Percentiles rank a stretch among this genome's conserved stretches.
phyloP scores from a whole-genome alignment of 176 grass and related monocot species.

The Tillandsia leiboldiana region DNA sequence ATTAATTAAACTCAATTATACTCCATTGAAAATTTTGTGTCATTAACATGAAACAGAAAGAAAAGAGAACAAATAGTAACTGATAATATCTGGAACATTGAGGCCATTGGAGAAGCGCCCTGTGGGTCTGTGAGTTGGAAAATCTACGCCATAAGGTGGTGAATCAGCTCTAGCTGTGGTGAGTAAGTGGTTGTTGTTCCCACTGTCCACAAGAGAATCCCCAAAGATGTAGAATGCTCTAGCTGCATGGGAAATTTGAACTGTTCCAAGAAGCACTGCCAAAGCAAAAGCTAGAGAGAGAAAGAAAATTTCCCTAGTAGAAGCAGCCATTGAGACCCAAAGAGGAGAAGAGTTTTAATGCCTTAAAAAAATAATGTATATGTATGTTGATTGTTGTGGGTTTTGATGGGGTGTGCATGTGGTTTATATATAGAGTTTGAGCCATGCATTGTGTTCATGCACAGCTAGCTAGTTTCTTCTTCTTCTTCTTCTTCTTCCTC shows the following conservation, averaged over 20 bases:
- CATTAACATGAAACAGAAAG: too few species aligned
- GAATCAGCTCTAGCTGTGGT: constrained; percentile 49
- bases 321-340: background rate
- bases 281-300: background rate
- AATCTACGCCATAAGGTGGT: constrained; percentile 46
- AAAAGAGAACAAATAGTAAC: constrained; percentile 2
- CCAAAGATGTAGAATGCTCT: constrained; percentile 55
- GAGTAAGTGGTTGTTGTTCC: constrained; percentile 51
- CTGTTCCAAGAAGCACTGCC: background rate
- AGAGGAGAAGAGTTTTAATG: background rate
- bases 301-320: background rate
- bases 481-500: background rate
- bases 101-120: constrained; percentile 55
- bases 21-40: too few species aligned
- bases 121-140: constrained; percentile 35
- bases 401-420: background rate
- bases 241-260: background rate
- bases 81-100: constrained; percentile 53
- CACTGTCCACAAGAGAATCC: constrained; percentile 55
- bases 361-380: too few species aligned
- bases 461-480: background rate
- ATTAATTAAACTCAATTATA: too few species aligned
- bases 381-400: background rate
- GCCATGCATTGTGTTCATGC: background rate
- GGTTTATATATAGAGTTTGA: background rate